These are phyloP conservation scores for Cercophora scortea DNA, from an alignment of 495 filamentous ascomycete genomes.

Conservation along the genomic window DNA sequence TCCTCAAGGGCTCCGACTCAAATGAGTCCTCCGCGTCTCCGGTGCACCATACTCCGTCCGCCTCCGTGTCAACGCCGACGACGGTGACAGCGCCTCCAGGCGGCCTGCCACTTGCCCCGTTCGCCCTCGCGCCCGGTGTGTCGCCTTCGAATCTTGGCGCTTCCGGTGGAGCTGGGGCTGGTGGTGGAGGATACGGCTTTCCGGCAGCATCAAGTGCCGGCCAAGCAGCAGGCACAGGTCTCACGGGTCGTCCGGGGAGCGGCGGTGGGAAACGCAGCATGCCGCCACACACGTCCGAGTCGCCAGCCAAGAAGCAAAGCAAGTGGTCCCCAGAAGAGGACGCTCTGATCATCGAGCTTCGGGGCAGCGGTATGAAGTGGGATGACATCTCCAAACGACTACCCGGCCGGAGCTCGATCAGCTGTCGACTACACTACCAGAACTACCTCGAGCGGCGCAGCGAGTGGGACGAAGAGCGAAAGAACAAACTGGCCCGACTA, in stretches of 20 bases:
- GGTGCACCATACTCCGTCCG: constrained; percentile 43
- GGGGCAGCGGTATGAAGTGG: constrained; percentile 92
- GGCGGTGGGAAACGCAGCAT: constrained; percentile 35
- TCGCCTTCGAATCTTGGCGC: constrained; percentile 12
- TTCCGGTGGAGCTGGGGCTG: background rate
- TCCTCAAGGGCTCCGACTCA: constrained; percentile 74
- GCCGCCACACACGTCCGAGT: constrained; percentile 53
- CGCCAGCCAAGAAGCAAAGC: constrained; percentile 86
- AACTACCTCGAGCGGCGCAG: constrained; percentile 88
- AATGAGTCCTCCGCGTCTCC: constrained; percentile 60
- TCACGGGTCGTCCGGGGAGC: constrained; percentile 9
- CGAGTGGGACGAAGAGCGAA: constrained; percentile 95
- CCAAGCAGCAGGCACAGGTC: too few species aligned
- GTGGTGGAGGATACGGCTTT: background rate
- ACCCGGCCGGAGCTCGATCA: constrained; percentile 85
- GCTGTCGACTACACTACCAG: constrained; percentile 91
- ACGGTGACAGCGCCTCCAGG: constrained; percentile 18
- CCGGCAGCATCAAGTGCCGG: constrained; percentile 9
- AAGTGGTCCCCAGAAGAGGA: constrained; percentile 96
- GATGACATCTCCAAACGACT: constrained; percentile 90
- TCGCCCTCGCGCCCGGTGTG: constrained; percentile 14
- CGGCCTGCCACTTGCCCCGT: constrained; percentile 10
- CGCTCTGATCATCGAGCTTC: constrained; percentile 77
- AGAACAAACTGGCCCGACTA: constrained; percentile 87
- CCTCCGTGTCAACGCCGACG: constrained; percentile 38